Evolutionary conservation across 1,284 basidiomycete species (phyloP).

Genomic region (Fomitopsis schrenkii): DNA sequence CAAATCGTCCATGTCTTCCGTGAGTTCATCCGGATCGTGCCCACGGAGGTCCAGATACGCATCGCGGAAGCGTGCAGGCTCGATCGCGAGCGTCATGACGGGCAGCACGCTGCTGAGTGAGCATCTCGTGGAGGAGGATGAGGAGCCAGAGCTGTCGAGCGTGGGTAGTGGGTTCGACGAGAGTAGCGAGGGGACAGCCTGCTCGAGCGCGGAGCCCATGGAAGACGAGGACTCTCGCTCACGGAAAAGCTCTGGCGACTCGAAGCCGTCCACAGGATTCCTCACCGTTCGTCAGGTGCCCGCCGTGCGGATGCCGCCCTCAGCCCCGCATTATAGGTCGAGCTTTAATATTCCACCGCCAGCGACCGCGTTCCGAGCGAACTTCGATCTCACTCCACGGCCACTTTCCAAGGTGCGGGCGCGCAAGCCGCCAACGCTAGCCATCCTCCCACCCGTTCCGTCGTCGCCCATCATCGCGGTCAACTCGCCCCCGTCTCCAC

Average conservation of each 20-base stretch:
- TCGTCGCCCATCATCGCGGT: slow-evolving; percentile 41
- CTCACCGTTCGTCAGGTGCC: slow-evolving; percentile 25
- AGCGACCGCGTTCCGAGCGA: slow-evolving; percentile 38
- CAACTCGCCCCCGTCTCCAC: slow-evolving; percentile 29
- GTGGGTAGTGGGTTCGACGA: slow-evolving; percentile 63
- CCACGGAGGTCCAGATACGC: slow-evolving; percentile 64
- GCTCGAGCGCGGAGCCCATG: slow-evolving; percentile 34
- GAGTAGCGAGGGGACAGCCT: slow-evolving; percentile 35
- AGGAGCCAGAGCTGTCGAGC: slow-evolving; percentile 66
- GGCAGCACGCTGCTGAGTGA: slow-evolving; percentile 70
- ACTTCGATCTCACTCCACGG: slow-evolving; percentile 46
- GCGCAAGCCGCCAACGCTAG: slow-evolving; percentile 51
- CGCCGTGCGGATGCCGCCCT: slow-evolving; percentile 36
- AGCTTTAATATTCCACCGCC: slow-evolving; percentile 27
- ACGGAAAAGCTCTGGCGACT: slow-evolving; percentile 16
- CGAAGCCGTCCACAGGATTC: slow-evolving; percentile 19
- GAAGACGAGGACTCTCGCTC: slow-evolving; percentile 33
- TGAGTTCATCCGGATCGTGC: slow-evolving; percentile 54
- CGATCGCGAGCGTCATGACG: slow-evolving; percentile 64
- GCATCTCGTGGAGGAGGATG: slow-evolving; percentile 76
- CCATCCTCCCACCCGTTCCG: slow-evolving; percentile 63
- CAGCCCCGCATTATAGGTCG: slow-evolving; percentile 41
- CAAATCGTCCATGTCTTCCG: slow-evolving; percentile 62
- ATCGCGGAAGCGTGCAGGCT: slow-evolving; percentile 63
- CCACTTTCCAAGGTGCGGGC: slow-evolving; percentile 43